Evolutionary conservation across 2,329 filamentous ascomycete genomes (phyloP), one percentile per base, ranked within the genome.

Genomic region (Coleophoma eucalyptorum): DNA sequence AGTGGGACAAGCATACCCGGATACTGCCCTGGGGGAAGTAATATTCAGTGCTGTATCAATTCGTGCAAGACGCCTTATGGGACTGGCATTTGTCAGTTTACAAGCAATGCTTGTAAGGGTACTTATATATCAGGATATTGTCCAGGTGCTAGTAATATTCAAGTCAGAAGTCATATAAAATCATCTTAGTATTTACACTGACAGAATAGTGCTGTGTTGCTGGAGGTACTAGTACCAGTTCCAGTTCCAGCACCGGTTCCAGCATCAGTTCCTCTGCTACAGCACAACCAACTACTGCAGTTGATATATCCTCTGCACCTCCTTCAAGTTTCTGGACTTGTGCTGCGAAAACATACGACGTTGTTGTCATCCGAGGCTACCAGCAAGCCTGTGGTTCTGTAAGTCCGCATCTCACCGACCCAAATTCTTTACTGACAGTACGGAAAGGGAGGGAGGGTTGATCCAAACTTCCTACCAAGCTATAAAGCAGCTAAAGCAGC

Each of bases 401-500:
- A 50, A 21, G 50, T n/a, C n/a, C 5, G 26, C 6, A 26, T 8
- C 26, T 26, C 10, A 8, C 26, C 26, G 10, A 26, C 5, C 5
- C 26, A 26, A 26, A 26, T 5, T 26, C 26, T n/a, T n/a, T 8
- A 26, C 26, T 26, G 10, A 26, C 26, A 26, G 26, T 8, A 26
- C 6, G 26, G 16, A 6, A 10, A 58, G 53, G 60, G 58, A n/a
- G 60, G 60, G 12, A 45, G 33, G 21, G 58, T 62, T 13, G 51
- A 55, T 10, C 18, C 42, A 1, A 56, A 54, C 13, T 59, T 62
- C n/a, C 45, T 54, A 10, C 16, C 51, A 3, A 55, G 52, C 18
- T 58, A 61, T 43, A 50, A 53, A 12, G 54, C 57, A 1, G 58
- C 58, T 4, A 55, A 55, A 42, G 56, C 56, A 13, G 58, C 55